These are phyloP conservation scores for Nasturtium officinale DNA, from an alignment of 345 rosid genomes.

Conservation along the genomic window DNA sequence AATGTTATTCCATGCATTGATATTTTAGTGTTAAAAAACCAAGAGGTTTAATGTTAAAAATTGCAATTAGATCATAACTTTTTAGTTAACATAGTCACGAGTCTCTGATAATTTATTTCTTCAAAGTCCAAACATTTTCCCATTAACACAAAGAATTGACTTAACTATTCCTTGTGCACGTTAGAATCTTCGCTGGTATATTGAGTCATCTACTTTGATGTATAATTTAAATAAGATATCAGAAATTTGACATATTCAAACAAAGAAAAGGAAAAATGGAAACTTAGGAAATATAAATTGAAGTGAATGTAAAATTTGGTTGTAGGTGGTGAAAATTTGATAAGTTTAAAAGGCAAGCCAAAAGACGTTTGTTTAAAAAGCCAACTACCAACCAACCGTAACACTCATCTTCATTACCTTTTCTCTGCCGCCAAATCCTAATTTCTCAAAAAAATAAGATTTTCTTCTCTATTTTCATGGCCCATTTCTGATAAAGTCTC, in stretches of 20 bases:
- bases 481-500: not conserved
- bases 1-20: no score
- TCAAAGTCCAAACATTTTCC: not conserved
- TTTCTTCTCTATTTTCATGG: constrained; percentile 14
- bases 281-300: not conserved
- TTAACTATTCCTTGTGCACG: not conserved
- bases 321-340: constrained; percentile 32
- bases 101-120: not conserved
- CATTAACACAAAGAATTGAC: not conserved
- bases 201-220: constrained; percentile 1
- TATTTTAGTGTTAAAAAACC: no score
- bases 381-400: constrained; percentile 34
- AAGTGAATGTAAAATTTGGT: constrained; percentile 1
- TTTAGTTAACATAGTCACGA: not conserved
- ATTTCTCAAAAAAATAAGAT: not conserved
- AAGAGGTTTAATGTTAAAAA: no score
- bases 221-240: not conserved
- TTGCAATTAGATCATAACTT: not conserved
- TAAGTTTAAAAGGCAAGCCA: constrained; percentile 41
- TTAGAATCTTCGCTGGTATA: not conserved
- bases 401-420: constrained; percentile 18
- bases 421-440: constrained; percentile 41
- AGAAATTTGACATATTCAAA: not conserved
- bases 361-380: not conserved
- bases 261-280: not conserved